These are phyloP conservation scores for Aureobasidium pullulans DNA, from an alignment of 2,329 filamentous ascomycete species.

Conservation along the genomic window DNA sequence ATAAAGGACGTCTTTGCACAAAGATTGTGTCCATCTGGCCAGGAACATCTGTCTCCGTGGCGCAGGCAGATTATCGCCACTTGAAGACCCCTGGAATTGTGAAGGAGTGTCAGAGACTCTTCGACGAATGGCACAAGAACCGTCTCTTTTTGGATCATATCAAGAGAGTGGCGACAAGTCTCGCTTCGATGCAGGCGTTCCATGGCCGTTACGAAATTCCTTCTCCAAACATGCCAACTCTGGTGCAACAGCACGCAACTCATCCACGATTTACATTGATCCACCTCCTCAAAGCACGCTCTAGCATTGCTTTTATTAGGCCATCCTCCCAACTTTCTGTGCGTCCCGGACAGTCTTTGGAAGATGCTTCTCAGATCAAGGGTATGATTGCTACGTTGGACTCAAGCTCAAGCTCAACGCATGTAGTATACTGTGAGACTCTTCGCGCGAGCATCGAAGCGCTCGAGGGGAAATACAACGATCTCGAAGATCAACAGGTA, in stretches of 20 bases:
- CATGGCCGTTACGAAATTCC: neutral
- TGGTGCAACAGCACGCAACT: neutral
- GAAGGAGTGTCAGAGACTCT: neutral
- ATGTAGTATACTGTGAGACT: neutral
- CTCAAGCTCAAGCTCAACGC: neutral
- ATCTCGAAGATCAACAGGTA: neutral
- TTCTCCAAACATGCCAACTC: neutral
- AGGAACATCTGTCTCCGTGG: neutral
- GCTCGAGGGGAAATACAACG: neutral
- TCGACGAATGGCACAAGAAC: constrained; percentile 9
- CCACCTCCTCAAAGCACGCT: neutral
- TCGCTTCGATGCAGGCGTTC: neutral
- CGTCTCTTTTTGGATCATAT: neutral
- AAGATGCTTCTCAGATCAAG: neutral
- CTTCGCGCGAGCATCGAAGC: neutral
- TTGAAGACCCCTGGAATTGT: neutral
- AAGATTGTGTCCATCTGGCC: neutral
- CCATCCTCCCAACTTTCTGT: neutral
- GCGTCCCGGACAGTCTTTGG: neutral
- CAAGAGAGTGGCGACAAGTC: neutral
- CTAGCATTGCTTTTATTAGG: neutral
- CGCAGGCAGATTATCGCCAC: neutral
- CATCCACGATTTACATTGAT: neutral
- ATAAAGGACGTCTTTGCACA: neutral
- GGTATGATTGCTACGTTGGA: neutral